Conservation (phyloP, 805 yeast genomes). For the Ogataea henricii region DNA sequence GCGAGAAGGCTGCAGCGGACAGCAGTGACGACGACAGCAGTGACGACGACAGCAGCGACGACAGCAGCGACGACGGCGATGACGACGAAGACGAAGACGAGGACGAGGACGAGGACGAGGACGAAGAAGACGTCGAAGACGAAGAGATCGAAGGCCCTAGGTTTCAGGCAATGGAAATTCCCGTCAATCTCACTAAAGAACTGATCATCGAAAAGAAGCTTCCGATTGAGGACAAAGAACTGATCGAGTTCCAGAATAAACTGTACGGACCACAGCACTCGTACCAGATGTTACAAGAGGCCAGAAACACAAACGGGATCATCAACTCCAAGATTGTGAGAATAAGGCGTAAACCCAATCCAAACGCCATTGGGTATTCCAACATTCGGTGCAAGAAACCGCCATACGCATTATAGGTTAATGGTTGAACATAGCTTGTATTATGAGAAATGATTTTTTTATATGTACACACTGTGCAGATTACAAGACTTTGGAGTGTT, state of each 20-base stretch:
- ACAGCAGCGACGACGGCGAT: conserved; percentile 11
- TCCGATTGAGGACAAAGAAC: conserved; percentile 38
- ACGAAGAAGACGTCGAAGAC: conserved; percentile 12
- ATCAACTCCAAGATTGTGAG: conserved; percentile 42
- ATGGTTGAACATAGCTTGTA: neutral
- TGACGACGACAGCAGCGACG: conserved; percentile 16
- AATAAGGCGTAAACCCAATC: conserved; percentile 48
- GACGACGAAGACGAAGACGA: conserved; percentile 12
- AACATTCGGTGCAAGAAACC: conserved; percentile 49
- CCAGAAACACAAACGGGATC: conserved; percentile 30
- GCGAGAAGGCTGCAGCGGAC: conserved; percentile 4
- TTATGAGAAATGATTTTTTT: neutral
- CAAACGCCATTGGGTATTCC: conserved; percentile 47
- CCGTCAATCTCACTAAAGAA: conserved; percentile 26
- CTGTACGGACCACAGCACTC: conserved; percentile 29
- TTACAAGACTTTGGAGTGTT: conserved; percentile 58
- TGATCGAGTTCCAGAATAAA: conserved; percentile 37
- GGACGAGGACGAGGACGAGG: conserved; percentile 8
- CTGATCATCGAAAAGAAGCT: conserved; percentile 34
- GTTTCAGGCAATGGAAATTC: conserved; percentile 21
- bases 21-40: conserved; percentile 12
- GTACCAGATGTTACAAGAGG: conserved; percentile 29
- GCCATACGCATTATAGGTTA: conserved; percentile 35
- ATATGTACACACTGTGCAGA: neutral
- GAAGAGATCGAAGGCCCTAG: conserved; percentile 19